Percentiles rank a stretch among this genome's conserved stretches.
phyloP scores from a whole-genome alignment of 2,329 filamentous ascomycete genomes.

The Trichophyton schoenleinii region DNA sequence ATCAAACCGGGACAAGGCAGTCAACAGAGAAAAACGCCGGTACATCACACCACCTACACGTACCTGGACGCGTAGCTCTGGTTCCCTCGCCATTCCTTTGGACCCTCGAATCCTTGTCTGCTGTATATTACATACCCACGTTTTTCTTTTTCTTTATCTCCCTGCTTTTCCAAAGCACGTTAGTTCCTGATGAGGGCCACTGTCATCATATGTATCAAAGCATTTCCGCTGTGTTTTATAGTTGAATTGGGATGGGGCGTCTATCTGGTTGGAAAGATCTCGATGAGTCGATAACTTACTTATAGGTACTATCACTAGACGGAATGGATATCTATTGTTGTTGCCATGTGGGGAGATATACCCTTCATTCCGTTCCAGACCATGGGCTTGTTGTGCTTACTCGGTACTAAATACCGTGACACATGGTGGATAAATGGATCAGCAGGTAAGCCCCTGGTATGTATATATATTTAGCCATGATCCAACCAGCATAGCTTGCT shows the following conservation, averaged over 20 bases:
- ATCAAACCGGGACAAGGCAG: not conserved
- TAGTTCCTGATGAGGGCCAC: not conserved
- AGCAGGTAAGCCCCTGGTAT: not conserved
- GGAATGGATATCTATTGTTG: not conserved
- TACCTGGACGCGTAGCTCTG: not conserved
- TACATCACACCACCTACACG: not conserved
- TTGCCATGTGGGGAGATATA: not conserved
- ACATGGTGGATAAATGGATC: too few relatives aligned
- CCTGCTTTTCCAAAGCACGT: not conserved
- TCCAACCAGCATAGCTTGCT: not conserved
- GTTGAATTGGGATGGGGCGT: not conserved
- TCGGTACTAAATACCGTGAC: not conserved
- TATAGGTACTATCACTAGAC: not conserved
- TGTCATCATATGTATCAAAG: not conserved
- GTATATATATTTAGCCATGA: not conserved
- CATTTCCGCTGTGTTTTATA: not conserved
- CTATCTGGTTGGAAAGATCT: not conserved
- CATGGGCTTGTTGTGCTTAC: not conserved
- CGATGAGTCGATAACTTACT: not conserved
- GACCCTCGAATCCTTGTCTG: not conserved
- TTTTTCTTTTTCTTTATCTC: not conserved
- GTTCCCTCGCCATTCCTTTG: not conserved
- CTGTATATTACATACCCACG: conserved; percentile 3
- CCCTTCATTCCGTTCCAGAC: not conserved
- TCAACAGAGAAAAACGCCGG: not conserved